Evolutionary conservation across 2,329 filamentous ascomycete species (phyloP), one percentile per base, ranked within the genome.

Genomic region (Didymellaceae sp.): DNA sequence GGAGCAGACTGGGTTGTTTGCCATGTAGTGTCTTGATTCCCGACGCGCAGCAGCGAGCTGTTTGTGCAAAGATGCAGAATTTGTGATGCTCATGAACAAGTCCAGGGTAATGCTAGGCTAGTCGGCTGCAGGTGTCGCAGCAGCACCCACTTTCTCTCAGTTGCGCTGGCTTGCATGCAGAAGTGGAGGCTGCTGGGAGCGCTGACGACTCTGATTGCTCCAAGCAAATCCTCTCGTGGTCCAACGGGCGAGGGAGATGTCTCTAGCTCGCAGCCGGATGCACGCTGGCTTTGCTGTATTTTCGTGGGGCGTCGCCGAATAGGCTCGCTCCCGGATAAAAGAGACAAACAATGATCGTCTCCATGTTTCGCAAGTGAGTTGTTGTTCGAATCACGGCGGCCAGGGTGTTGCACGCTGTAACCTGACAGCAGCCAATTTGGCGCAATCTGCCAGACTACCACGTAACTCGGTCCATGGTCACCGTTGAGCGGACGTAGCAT

Each of bases 241-340:
- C 53, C 51, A 57, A 52, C 56, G 37, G 54, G 52, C 55, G 44
- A 58, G 51, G 48, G 50, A 49, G 35, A 43, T 46, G 48, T 52
- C 38, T 52, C 48, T 52, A 52, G 48, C 48, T 42, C 31, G 42
- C 37, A 38, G 48, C 42, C 26, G 42, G 48, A 37, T 52, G 48
- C 42, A 46, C 42, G 42, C 42, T 45, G 48, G 48, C 48, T 47
- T 59, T 42, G 58, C 51, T 48, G 58, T 58, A 54, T 66, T 66
- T 58, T 68, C 61, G 65, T 65, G 59, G 56, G 59, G 59, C 62
- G 59, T 55, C 52, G 52, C 61, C 61, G 57, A 67, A 67, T 63
- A 59, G 62, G 66, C 58, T 66, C 55, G 45, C 54, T 52, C 42
- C 65, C 66, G 68, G 68, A 55, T 67, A 67, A 69, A 70, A 58